Percentiles rank a stretch among this genome's conserved stretches.
Evolutionary conservation across 2,329 filamentous ascomycete species (phyloP).

Genomic region (Alternaria gaisen): DNA sequence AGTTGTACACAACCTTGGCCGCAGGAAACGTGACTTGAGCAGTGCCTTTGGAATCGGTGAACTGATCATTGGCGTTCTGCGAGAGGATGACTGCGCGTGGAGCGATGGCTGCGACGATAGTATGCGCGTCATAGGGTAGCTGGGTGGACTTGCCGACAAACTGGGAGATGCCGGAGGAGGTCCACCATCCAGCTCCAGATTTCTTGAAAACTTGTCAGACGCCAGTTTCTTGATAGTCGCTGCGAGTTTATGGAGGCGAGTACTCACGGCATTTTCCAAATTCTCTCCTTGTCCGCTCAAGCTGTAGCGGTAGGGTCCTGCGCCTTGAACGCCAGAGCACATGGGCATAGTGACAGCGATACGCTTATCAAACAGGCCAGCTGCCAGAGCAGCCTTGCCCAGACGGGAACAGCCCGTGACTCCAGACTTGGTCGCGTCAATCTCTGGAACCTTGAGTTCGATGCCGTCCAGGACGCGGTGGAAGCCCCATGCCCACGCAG

Average conservation of each 20-base stretch:
- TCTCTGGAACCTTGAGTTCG: constrained; percentile 49
- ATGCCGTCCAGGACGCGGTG: constrained; percentile 50
- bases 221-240: background rate
- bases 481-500: constrained; percentile 53
- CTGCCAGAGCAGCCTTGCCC: constrained; percentile 48
- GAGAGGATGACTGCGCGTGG: constrained; percentile 47
- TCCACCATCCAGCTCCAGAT: constrained; percentile 49
- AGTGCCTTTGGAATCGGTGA: constrained; percentile 60
- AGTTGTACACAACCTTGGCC: constrained; percentile 47
- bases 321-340: constrained; percentile 48
- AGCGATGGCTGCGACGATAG: constrained; percentile 48
- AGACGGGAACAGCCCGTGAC: constrained; percentile 51
- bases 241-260: background rate
- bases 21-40: constrained; percentile 48
- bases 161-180: constrained; percentile 43
- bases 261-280: constrained; percentile 52
- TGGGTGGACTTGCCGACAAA: constrained; percentile 44
- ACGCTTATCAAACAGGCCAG: constrained; percentile 48
- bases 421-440: constrained; percentile 44
- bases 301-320: constrained; percentile 51
- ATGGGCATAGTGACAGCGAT: constrained; percentile 51
- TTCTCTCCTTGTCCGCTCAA: constrained; percentile 55
- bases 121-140: constrained; percentile 49
- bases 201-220: constrained; percentile 30
- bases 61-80: constrained; percentile 54